Percentiles rank a stretch among this genome's conserved stretches.
These are phyloP conservation scores for Arabidopsis arenosa DNA, from an alignment of 345 rosid genomes.

Conservation along the genomic window DNA sequence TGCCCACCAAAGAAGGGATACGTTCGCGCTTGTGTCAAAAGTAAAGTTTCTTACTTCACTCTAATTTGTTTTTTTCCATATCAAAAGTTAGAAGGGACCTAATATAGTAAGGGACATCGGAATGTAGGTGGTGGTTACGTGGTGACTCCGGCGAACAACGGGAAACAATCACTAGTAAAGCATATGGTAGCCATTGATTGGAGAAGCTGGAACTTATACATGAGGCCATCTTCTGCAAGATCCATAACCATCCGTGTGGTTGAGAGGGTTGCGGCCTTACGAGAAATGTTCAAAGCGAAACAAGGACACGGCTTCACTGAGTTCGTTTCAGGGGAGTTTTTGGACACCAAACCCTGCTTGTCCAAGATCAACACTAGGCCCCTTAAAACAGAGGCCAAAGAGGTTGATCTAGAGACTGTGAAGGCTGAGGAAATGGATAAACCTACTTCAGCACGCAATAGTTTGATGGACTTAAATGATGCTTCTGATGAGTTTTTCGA, in stretches of 20 bases:
- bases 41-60: constrained; percentile 53
- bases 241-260: constrained; percentile 77
- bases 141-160: constrained; percentile 72
- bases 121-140: constrained; percentile 91
- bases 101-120: not conserved
- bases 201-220: constrained; percentile 80
- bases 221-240: constrained; percentile 67
- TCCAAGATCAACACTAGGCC: constrained; percentile 45
- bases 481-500: constrained; percentile 90
- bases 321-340: constrained; percentile 48
- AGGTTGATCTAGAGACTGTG: constrained; percentile 25
- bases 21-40: constrained; percentile 89
- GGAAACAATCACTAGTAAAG: constrained; percentile 74
- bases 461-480: constrained; percentile 66
- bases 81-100: not conserved
- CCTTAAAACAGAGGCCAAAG: constrained; percentile 39
- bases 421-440: constrained; percentile 52
- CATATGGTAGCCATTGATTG: constrained; percentile 96
- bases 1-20: constrained; percentile 75
- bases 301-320: constrained; percentile 57
- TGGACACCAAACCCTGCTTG: constrained; percentile 42
- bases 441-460: constrained; percentile 47
- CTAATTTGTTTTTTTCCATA: not conserved
- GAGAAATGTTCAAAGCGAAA: constrained; percentile 76
- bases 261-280: constrained; percentile 85